Base-by-base conservation (phyloP, 345 rosid genomes). In the Theobroma cacao region DNA sequence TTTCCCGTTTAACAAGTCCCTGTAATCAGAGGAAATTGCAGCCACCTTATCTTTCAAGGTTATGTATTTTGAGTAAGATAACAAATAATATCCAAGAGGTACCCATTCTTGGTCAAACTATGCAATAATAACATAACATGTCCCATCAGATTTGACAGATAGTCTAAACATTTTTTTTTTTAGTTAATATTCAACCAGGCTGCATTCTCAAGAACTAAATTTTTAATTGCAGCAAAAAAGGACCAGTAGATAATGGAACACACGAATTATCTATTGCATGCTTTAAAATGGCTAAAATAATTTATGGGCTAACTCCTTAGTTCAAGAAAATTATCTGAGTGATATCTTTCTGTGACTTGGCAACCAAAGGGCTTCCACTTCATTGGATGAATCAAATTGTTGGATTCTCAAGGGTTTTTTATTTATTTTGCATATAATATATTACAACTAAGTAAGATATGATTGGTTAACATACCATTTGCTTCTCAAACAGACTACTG, bases 1-100 rank as follows among this genome's bases (percentile, higher is more conserved):
- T 92, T 84, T 96, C 95, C 48, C 97, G 89, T 83, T 94, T 91
- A 74, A 92, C 95, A 79, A 92, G 91, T 56, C 98, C 99, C 99
- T 94, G 85, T 59, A 72, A 53, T 68, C 65, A 76, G 80, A 72
- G 15, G 61, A 82, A 77, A 76, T 24, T 43, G 30, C 63, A 71
- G 81, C 69, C 55, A 43, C 52, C 47, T 62, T 71, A 78, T 41
- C 34, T 58, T 81, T 74, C 47, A 30, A 33, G 72, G 52, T 69
- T 34, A 69, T 67, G 56, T 62, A 79, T 43, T n/a, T n/a, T 30
- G 18, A 11, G 9, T 28, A 56, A 26, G 70, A 52, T 78, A 28
- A 28, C 1, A 65, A 50, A 60, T 66, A 40, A 41, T 45, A 38
- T 66, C 70, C 55, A 24, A 22, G 72, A 41, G 17, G 1, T 12